Evolutionary conservation across 176 grass and related monocot species (phyloP), one percentile per base, ranked within the genome.

Genomic region (Zizania latifolia): DNA sequence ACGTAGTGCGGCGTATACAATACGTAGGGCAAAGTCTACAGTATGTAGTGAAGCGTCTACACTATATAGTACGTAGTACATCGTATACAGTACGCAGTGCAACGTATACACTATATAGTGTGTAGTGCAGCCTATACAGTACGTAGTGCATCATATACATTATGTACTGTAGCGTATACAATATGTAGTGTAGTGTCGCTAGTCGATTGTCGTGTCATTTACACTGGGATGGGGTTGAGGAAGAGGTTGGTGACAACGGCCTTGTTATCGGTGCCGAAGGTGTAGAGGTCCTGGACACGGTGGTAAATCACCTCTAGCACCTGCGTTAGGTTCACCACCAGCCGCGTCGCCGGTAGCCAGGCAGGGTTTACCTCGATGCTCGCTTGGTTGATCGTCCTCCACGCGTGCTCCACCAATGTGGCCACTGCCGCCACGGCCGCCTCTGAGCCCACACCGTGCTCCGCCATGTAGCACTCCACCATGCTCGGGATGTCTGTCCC

Each of bases 241-340:
- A 75, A 82, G 50, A 82, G 61, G 27, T 13, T 2, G 2, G 30
- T 33, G 28, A 75, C 28, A 8, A 82, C 28, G 1, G 66, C 71
- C 50, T 36, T 82, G 27, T 67, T 46, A 14, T 68, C 62, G 6
- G 15, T 24, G 0, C 71, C 70, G 11, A 29, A 46, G 28, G 71
- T 83, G 62, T 83, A 83, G 14, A 36, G 71, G 0, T 83, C 81
- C 19, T 59, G 65, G 9, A 70, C 81, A 1, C 14, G 34, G 16
- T 68, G 71, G 51, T 83, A 83, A 10, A 75, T 68, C 3, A 83
- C 50, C 38, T 83, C 71, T 2, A 35, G 22, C 5, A 61, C 46
- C 22, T 51, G 75, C 5, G 81, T 66, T 0, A 83, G 72, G 28
- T 59, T 83, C 5, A 75, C 71, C 28, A 83, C 61, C 5, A 83